A percentile compares a stretch with the other conserved stretches of the same genome.
Conservation (phyloP, 768 basidiomycete species). For the Kwoniella heveanensis region DNA sequence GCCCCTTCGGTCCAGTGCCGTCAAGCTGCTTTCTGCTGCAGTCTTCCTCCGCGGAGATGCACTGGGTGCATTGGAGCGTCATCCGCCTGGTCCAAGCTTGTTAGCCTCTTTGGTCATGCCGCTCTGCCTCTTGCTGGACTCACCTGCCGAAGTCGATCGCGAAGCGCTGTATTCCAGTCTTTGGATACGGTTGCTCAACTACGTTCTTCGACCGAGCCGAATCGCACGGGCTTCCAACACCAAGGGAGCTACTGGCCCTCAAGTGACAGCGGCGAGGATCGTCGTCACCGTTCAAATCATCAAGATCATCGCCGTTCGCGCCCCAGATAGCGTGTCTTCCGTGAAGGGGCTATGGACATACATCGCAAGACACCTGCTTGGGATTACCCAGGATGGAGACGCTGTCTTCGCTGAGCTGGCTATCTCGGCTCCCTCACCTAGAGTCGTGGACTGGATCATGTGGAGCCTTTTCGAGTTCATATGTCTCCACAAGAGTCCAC, state of each 20-base stretch:
- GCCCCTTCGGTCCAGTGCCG: conserved; percentile 25
- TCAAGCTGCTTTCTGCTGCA: conserved; percentile 26
- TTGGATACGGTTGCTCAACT: conserved; percentile 34
- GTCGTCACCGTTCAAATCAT: conserved; percentile 38
- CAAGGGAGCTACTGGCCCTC: not conserved
- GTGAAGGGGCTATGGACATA: conserved; percentile 40
- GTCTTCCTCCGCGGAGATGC: conserved; percentile 38
- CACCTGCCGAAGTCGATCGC: conserved; percentile 21
- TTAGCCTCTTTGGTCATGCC: conserved; percentile 31
- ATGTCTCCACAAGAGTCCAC: conserved; percentile 28
- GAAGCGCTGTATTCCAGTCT: conserved; percentile 23
- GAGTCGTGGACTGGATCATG: conserved; percentile 40
- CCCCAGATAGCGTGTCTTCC: conserved; percentile 29
- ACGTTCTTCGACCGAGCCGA: conserved; percentile 13
- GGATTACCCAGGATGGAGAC: conserved; percentile 25
- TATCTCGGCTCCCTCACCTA: conserved; percentile 2
- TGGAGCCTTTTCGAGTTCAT: conserved; percentile 44
- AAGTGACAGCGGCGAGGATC: conserved; percentile 14
- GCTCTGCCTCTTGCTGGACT: conserved; percentile 18
- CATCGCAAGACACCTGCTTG: conserved; percentile 21
- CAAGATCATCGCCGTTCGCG: conserved; percentile 42
- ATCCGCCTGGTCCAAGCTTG: conserved; percentile 15
- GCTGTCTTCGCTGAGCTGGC: conserved; percentile 20
- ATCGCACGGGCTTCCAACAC: not conserved
- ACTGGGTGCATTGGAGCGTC: conserved; percentile 23